phyloP scores from a whole-genome alignment of 1,284 basidiomycete species.

The Ganoderma resinaceum region DNA sequence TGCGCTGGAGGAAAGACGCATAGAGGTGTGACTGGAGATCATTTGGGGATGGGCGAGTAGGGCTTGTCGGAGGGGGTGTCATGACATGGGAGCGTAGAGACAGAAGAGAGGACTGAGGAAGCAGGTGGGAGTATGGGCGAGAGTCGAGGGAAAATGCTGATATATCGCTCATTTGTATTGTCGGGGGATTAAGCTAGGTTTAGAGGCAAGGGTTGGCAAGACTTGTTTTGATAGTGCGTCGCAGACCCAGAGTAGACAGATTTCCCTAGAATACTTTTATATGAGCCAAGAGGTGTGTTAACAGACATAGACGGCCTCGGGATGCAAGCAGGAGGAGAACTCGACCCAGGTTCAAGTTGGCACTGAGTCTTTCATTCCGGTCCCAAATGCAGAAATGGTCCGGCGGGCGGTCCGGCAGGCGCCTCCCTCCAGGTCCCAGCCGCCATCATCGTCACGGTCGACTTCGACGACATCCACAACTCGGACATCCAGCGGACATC shows the following conservation, averaged over 20 bases:
- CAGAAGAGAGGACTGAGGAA: slow-evolving; percentile 19
- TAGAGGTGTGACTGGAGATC: slow-evolving; percentile 79
- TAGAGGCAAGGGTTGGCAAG: slow-evolving; percentile 18
- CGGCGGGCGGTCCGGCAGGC: not conserved
- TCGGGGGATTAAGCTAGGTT: not conserved
- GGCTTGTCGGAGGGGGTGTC: slow-evolving; percentile 26
- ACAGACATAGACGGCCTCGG: not conserved
- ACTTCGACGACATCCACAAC: not conserved
- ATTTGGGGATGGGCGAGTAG: slow-evolving; percentile 44
- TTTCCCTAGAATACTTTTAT: not conserved
- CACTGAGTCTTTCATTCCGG: not conserved
- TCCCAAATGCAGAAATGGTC: not conserved
- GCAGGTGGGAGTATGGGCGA: slow-evolving; percentile 15
- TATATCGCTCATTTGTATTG: slow-evolving; percentile 25
- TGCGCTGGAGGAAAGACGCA: slow-evolving; percentile 71
- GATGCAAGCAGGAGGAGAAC: not conserved
- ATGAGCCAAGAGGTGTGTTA: not conserved
- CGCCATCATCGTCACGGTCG: not conserved
- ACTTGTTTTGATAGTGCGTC: slow-evolving; percentile 10
- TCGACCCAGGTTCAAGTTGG: not conserved
- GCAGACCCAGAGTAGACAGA: not conserved
- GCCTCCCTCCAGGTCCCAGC: not conserved
- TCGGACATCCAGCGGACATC: not conserved
- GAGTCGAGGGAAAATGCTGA: slow-evolving; percentile 20
- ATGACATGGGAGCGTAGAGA: slow-evolving; percentile 28